Evolutionary conservation across 2,329 filamentous ascomycete species (phyloP), one percentile per base, ranked within the genome.

Genomic region (Dothiorella sarmentorum): DNA sequence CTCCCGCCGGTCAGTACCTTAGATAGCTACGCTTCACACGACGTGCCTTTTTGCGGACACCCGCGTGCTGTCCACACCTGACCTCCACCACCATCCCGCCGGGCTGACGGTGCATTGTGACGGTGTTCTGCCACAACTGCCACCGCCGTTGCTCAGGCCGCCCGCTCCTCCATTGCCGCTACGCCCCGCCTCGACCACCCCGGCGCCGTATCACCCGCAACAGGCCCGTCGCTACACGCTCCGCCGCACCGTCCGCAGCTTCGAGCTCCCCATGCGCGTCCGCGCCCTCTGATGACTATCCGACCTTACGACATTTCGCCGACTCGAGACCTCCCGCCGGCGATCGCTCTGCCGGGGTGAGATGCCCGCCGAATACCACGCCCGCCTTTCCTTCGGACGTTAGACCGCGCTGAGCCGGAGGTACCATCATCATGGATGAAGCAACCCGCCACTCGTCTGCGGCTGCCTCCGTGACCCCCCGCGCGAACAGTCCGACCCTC

Each of bases 401-500:
- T 60, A 60, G 56, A 47, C 61, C 60, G 62, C 66, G 61, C 67
- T 63, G 63, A 65, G 65, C 63, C 62, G 58, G 67, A 61, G 66
- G 66, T 63, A 63, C 63, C 59, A 64, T 61, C 65, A 72, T 65
- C 57, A 73, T 73, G 71, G 66, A 62, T 22, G 38, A 68, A 53
- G 66, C 67, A 13, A 62, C 68, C 38, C 71, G 73, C 62, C 64
- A 71, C 60, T 72, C 71, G 57, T 73, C 71, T 51, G 72, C 71
- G 57, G 70, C 71, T 51, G 70, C 71, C 61, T 73, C 71, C 58
- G 64, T 68, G 63, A 62, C 71, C 72, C 62, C 64, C 70, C 60
- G 73, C 71, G 56, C 73, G 70, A 56, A 73, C 71, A 60, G 71
- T 69, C 60, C 70, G 69, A 60, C 73, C 69, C 57, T 65, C 68